A percentile compares a stretch with the other conserved stretches of the same genome.
Conservation (phyloP, 306 rosid species). For the Aeschynomene evenia region DNA sequence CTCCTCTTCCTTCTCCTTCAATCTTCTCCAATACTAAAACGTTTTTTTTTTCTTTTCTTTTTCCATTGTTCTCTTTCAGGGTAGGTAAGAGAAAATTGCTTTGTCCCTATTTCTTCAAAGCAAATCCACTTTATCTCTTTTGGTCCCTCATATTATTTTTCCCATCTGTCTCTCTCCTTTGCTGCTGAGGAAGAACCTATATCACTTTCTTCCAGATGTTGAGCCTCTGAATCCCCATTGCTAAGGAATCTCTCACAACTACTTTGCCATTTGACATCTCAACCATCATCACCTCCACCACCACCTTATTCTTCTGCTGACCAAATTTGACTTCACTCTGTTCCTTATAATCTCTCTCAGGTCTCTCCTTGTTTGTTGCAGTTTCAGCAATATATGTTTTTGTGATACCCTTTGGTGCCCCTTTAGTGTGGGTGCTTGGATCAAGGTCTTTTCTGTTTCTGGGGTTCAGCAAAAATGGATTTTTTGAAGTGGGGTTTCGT, state of each 20-base stretch:
- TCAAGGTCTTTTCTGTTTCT: background rate
- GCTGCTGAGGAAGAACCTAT: slow-evolving; percentile 29
- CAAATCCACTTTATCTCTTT: slow-evolving; percentile 21
- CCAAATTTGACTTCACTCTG: slow-evolving; percentile 22
- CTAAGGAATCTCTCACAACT: slow-evolving; percentile 45
- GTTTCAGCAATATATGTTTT: background rate
- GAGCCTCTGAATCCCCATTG: slow-evolving; percentile 18
- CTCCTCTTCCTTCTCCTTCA: slow-evolving; percentile 12
- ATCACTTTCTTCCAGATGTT: slow-evolving; percentile 27
- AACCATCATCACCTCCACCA: slow-evolving; percentile 28
- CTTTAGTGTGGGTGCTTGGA: background rate
- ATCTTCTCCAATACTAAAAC: slow-evolving; percentile 2
- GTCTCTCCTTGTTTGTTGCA: background rate
- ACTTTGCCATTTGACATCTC: slow-evolving; percentile 37
- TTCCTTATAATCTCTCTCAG: slow-evolving; percentile 20
- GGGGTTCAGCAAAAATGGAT: slow-evolving; percentile 40
- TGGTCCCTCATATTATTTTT: background rate
- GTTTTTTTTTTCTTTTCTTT: background rate
- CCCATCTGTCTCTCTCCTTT: slow-evolving; percentile 34
- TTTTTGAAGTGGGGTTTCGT: slow-evolving; percentile 51
- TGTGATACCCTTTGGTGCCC: background rate
- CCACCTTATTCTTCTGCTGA: slow-evolving; percentile 35
- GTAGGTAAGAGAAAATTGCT: background rate
- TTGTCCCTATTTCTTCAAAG: slow-evolving; percentile 33
- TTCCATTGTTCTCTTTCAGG: background rate